phyloP scores from a whole-genome alignment of 2,329 filamentous ascomycete species.

The Fonsecaea nubica region DNA sequence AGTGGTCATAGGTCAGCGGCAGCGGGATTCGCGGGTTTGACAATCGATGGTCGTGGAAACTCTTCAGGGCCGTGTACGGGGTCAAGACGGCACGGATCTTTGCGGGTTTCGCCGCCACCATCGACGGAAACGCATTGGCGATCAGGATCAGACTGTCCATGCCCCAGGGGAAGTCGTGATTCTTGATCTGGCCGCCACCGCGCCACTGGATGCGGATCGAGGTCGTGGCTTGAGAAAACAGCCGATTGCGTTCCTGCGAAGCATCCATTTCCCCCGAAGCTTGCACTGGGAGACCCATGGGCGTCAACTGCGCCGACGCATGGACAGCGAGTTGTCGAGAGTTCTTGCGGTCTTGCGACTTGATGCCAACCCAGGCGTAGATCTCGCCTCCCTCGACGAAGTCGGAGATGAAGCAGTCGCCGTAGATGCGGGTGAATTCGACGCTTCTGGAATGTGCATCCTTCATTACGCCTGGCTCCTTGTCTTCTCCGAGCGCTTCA shows the following conservation, averaged over 20 bases:
- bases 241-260: conserved; percentile 6
- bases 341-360: conserved; percentile 18
- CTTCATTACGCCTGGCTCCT: neutral
- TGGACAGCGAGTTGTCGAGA: conserved; percentile 10
- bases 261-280: conserved; percentile 11
- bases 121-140: conserved; percentile 20
- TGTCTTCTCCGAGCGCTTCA: conserved; percentile 3
- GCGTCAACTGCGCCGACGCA: conserved; percentile 17
- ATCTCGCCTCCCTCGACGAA: conserved; percentile 22
- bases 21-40: conserved; percentile 10
- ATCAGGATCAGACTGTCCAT: conserved; percentile 21
- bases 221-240: conserved; percentile 20
- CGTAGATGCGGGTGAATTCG: conserved; percentile 20
- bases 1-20: conserved; percentile 18
- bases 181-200: conserved; percentile 22
- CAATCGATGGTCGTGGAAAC: conserved; percentile 15
- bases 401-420: conserved; percentile 23
- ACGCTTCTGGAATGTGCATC: conserved; percentile 6
- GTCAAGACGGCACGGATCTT: conserved; percentile 20
- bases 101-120: conserved; percentile 11
- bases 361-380: conserved; percentile 21
- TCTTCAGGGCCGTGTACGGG: conserved; percentile 17
- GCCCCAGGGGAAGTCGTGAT: conserved; percentile 18
- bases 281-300: conserved; percentile 16
- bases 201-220: conserved; percentile 22